Base-by-base conservation (phyloP, 768 basidiomycete species). In the Hygrophorus russula region DNA sequence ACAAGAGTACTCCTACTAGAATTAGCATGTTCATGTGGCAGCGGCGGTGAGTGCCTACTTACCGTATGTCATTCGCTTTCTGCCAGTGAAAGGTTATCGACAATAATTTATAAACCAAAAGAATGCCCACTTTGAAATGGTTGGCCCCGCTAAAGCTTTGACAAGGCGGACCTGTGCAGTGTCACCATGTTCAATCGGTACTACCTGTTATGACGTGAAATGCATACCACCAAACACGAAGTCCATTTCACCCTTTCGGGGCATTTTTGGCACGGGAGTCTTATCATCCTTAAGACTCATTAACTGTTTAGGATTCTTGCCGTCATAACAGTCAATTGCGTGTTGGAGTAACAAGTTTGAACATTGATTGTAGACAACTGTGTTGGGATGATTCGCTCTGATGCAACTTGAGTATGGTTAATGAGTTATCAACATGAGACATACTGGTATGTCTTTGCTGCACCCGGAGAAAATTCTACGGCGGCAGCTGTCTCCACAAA, bases 91-190 rank as follows among this genome's bases (percentile, higher is more conserved):
- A 44, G 42, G 24, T 31, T 27, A 40, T n/a, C 30, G 19, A 33
- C 39, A 15, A 17, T 20, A 32, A 34, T 19, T 27, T 1, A 5
- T 19, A 27, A 24, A 41, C 7, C 37, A 19, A 14, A 20, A 20
- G n/a, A 33, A 24, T 13, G 51, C 66, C 54, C 46, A 78, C 81
- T 55, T 74, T 77, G 30, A 61, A 57, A 47, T 76, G 75, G 44
- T 86, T 87, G 46, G 78, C 78, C 0, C 59, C 52, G 47, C 77
- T 80, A 50, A 84, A 87, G 2, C 78, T 72, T 49, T 86, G 85
- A 51, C 84, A 87, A 10, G 84, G 84, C 3, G 83, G 82, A 2
- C 83, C 83, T 83, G 44, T 5, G 2, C 5, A 40, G 49, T 17
- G 4, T 35, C n/a, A 20, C 33, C 41, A 29, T 38, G 24, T 15